Evolutionary conservation across 176 grass and related monocot genomes (phyloP).

Genomic region (Microstegium vimineum): DNA sequence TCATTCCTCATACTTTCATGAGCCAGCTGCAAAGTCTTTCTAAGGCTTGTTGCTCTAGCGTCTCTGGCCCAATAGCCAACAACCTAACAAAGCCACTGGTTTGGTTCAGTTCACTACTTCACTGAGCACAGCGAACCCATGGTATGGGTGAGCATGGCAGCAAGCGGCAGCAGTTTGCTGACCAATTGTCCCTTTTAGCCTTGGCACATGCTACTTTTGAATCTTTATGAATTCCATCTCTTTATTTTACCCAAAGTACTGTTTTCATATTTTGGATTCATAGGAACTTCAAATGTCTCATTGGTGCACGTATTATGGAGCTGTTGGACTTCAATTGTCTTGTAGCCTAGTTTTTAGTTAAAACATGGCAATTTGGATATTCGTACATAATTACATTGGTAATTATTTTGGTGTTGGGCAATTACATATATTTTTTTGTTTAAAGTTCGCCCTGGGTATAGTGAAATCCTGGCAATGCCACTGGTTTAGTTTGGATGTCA

Average conservation of each 20-base stretch:
- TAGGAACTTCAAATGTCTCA: background rate
- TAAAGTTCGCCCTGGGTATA: background rate
- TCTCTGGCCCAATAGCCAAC: background rate
- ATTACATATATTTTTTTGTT: background rate
- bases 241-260: background rate
- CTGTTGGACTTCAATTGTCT: background rate
- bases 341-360: background rate
- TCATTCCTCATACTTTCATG: background rate
- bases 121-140: background rate
- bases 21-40: background rate
- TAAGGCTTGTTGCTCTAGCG: background rate
- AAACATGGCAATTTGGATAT: background rate
- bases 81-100: background rate
- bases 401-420: background rate
- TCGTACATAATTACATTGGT: background rate
- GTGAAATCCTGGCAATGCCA: background rate
- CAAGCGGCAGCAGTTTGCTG: background rate
- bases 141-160: background rate
- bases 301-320: background rate
- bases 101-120: background rate
- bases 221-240: background rate
- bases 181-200: background rate
- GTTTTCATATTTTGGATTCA: background rate
- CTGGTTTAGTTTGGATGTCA: background rate
- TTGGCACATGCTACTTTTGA: background rate